Evolutionary conservation across 768 basidiomycete species (phyloP).

Genomic region (Mycena chlorophos): DNA sequence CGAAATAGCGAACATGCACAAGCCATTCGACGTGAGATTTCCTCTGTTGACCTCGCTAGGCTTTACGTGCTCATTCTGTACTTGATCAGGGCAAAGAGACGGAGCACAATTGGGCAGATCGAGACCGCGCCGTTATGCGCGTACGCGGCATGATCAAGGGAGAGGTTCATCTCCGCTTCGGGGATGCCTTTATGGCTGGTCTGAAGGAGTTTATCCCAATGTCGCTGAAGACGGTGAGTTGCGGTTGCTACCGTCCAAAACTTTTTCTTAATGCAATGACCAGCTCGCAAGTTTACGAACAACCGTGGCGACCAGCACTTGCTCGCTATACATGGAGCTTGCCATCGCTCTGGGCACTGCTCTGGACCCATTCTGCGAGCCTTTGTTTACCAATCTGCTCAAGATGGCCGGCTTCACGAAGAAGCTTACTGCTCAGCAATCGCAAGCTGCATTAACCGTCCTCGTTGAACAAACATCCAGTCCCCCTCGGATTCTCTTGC

Average conservation of each 20-base stretch:
- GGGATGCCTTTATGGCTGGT: slow-evolving; percentile 70
- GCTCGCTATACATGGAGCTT: slow-evolving; percentile 75
- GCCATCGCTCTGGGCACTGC: slow-evolving; percentile 60
- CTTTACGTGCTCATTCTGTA: slow-evolving; percentile 9
- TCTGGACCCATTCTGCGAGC: slow-evolving; percentile 81
- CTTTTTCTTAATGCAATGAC: slow-evolving; percentile 8
- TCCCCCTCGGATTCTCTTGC: slow-evolving; percentile 67
- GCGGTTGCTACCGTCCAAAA: neutral
- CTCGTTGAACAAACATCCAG: slow-evolving; percentile 71
- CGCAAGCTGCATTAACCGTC: slow-evolving; percentile 69
- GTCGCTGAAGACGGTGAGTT: slow-evolving; percentile 79
- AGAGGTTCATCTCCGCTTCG: slow-evolving; percentile 72
- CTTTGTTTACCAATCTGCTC: slow-evolving; percentile 71
- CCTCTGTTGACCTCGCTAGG: neutral
- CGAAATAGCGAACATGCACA: slow-evolving; percentile 79
- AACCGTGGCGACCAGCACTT: slow-evolving; percentile 80
- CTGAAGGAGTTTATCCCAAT: slow-evolving; percentile 82
- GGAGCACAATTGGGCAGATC: slow-evolving; percentile 89
- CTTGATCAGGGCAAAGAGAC: slow-evolving; percentile 83
- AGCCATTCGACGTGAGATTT: slow-evolving; percentile 72
- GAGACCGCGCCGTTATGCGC: slow-evolving; percentile 74
- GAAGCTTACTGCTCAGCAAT: slow-evolving; percentile 84
- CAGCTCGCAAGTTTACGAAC: slow-evolving; percentile 89
- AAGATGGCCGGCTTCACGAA: slow-evolving; percentile 91
- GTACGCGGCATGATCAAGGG: slow-evolving; percentile 91